Percentiles rank a stretch among this genome's conserved stretches.
phyloP scores from a whole-genome alignment of 2,329 filamentous ascomycete species.

The Cercospora sp. region DNA sequence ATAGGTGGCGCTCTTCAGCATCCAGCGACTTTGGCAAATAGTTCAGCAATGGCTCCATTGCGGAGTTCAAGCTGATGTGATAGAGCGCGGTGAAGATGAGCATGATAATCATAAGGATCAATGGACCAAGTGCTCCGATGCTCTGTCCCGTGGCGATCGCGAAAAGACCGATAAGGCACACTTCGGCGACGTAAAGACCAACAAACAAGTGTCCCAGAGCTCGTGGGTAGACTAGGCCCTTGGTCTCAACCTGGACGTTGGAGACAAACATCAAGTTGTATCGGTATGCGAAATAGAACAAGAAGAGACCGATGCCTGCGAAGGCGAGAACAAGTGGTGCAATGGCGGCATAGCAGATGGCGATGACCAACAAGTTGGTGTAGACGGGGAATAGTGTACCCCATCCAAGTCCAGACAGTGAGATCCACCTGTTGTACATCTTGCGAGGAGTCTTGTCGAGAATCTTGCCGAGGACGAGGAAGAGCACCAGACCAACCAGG shows the following conservation, averaged over 20 bases:
- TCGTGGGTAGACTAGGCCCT: conserved; percentile 83
- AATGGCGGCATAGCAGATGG: conserved; percentile 82
- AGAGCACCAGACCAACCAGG: conserved; percentile 69
- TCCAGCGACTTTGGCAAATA: conserved; percentile 63
- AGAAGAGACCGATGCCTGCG: conserved; percentile 71
- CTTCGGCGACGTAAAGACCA: conserved; percentile 77
- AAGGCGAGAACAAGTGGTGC: conserved; percentile 83
- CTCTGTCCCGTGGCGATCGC: conserved; percentile 61
- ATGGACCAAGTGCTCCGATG: conserved; percentile 56
- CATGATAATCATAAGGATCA: conserved; percentile 74
- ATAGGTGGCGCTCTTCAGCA: conserved; percentile 41
- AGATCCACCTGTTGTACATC: conserved; percentile 76
- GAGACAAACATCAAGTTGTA: conserved; percentile 90
- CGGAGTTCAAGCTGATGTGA: conserved; percentile 70
- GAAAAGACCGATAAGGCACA: conserved; percentile 80
- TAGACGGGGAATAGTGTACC: conserved; percentile 79
- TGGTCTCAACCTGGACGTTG: conserved; percentile 79
- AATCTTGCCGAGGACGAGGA: conserved; percentile 70
- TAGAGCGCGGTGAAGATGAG: conserved; percentile 74
- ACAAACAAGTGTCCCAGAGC: conserved; percentile 82
- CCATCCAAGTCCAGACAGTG: conserved; percentile 73
- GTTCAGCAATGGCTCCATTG: conserved; percentile 72
- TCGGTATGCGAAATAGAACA: conserved; percentile 84
- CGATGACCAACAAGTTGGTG: conserved; percentile 71
- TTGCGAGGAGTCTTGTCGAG: conserved; percentile 76